phyloP scores from a whole-genome alignment of 2,329 filamentous ascomycete genomes.

The Verticillium longisporum region DNA sequence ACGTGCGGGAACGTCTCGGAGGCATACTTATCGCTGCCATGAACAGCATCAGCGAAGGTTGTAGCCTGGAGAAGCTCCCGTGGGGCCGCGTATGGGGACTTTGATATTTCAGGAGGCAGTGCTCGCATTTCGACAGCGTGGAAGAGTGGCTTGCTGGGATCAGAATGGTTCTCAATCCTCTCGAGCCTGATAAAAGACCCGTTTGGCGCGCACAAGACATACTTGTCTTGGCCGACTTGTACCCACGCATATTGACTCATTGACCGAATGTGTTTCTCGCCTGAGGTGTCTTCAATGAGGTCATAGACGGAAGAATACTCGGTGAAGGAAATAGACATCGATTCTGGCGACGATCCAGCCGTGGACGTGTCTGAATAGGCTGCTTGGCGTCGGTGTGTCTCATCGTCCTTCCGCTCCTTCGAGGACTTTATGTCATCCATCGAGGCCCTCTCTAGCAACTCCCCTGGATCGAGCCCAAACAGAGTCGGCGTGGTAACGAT shows the following conservation, averaged over 20 bases:
- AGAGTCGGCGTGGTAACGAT: conserved; percentile 87
- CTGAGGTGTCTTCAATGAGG: conserved; percentile 73
- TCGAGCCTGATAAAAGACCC: conserved; percentile 56
- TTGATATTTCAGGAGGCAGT: conserved; percentile 34
- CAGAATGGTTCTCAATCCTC: conserved; percentile 21
- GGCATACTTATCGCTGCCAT: conserved; percentile 79
- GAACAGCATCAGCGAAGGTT: conserved; percentile 69
- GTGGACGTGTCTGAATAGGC: conserved; percentile 6
- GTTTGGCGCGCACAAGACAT: conserved; percentile 60
- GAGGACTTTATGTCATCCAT: conserved; percentile 54
- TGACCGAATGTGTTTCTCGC: conserved; percentile 69
- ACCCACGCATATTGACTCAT: conserved; percentile 81
- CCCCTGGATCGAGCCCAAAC: conserved; percentile 82
- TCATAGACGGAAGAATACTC: conserved; percentile 92
- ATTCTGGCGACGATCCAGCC: background rate
- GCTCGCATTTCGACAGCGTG: conserved; percentile 40
- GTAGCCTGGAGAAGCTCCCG: conserved; percentile 58
- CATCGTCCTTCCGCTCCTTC: conserved; percentile 38
- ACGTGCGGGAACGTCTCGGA: conserved; percentile 55
- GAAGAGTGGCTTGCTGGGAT: conserved; percentile 7
- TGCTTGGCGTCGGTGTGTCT: conserved; percentile 25
- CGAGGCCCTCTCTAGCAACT: conserved; percentile 63
- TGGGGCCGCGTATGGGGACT: conserved; percentile 61
- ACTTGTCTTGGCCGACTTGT: conserved; percentile 61
- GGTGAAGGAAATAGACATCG: conserved; percentile 63